A percentile compares a stretch with the other conserved stretches of the same genome.
Evolutionary conservation across 176 grass and related monocot genomes (phyloP).

Genomic region (Tuctoria greenei): DNA sequence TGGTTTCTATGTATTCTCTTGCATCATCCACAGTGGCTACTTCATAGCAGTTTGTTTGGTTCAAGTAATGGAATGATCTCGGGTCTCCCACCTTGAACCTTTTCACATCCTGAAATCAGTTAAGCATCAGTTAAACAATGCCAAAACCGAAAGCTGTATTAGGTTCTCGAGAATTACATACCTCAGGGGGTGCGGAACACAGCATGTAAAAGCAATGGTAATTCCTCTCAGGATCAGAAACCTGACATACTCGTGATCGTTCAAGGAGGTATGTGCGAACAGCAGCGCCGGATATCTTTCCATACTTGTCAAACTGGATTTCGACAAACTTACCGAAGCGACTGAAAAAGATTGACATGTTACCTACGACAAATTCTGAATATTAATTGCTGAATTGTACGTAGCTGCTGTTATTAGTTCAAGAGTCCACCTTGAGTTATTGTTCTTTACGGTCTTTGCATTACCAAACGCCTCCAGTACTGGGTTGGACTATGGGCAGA

Average conservation of each 20-base stretch:
- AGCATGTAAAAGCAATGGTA: conserved; percentile 99
- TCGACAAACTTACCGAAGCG: conserved; percentile 98
- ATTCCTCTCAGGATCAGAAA: conserved; percentile 90
- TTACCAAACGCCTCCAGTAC: conserved; percentile 98
- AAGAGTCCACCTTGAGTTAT: conserved; percentile 74
- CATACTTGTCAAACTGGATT: conserved; percentile 92
- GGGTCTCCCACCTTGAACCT: conserved; percentile 86
- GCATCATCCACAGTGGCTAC: conserved; percentile 89
- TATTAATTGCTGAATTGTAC: neutral
- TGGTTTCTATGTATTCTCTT: conserved; percentile 86
- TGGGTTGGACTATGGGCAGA: conserved; percentile 69
- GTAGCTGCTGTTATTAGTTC: neutral
- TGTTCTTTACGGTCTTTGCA: conserved; percentile 92
- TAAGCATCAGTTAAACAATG: neutral
- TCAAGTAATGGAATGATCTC: conserved; percentile 83
- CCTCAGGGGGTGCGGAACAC: conserved; percentile 84
- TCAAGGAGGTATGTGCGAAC: conserved; percentile 88
- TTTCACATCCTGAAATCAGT: conserved; percentile 68
- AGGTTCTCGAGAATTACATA: conserved; percentile 45
- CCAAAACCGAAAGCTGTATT: neutral
- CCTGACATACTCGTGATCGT: conserved; percentile 85
- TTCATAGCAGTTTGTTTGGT: conserved; percentile 87
- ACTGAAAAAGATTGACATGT: conserved; percentile 40
- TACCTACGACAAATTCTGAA: neutral
- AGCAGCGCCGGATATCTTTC: conserved; percentile 91